These are phyloP conservation scores for Globisporangium ultimum DNA, from an alignment of 352 stramenopile genomes.

Conservation along the genomic window DNA sequence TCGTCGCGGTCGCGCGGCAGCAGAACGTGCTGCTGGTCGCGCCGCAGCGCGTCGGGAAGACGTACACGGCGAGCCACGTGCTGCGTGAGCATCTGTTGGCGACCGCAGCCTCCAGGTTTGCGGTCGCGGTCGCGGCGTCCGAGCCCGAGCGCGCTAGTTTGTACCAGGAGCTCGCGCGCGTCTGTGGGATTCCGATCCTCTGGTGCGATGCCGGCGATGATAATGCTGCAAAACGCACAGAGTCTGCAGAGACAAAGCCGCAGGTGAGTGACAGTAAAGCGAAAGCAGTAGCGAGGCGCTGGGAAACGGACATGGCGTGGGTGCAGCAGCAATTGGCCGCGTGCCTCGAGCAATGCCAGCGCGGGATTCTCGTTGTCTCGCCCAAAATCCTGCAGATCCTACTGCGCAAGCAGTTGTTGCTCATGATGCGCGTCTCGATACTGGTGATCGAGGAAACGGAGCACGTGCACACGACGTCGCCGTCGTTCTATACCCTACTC, in stretches of 20 bases:
- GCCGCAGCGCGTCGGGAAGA: slow-evolving; percentile 60
- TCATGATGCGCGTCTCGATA: slow-evolving; percentile 30
- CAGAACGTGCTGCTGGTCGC: slow-evolving; percentile 69
- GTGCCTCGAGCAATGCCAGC: slow-evolving; percentile 15
- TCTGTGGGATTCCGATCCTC: slow-evolving; percentile 37
- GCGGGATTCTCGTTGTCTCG: slow-evolving; percentile 39
- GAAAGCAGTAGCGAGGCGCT: slow-evolving; percentile 11
- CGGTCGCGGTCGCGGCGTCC: slow-evolving; percentile 43
- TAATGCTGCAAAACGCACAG: neutral
- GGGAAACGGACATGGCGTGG: slow-evolving; percentile 20
- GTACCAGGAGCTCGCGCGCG: slow-evolving; percentile 34
- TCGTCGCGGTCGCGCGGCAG: slow-evolving; percentile 54
- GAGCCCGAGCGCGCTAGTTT: slow-evolving; percentile 23
- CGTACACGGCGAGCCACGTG: slow-evolving; percentile 51
- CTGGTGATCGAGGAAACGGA: slow-evolving; percentile 68
- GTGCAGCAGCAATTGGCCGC: slow-evolving; percentile 13
- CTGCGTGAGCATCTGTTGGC: slow-evolving; percentile 33
- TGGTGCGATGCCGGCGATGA: slow-evolving; percentile 3
- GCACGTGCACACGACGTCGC: slow-evolving; percentile 52
- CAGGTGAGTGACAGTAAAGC: too few species aligned
- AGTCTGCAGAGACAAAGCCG: too few species aligned
- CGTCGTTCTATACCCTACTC: slow-evolving; percentile 45
- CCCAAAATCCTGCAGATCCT: slow-evolving; percentile 38
- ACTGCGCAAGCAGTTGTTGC: slow-evolving; percentile 28
- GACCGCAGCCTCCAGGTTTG: slow-evolving; percentile 6